Evolutionary conservation across 129 eudicot genomes (phyloP), one percentile per base, ranked within the genome.

Genomic region (Artemisia tridentata): DNA sequence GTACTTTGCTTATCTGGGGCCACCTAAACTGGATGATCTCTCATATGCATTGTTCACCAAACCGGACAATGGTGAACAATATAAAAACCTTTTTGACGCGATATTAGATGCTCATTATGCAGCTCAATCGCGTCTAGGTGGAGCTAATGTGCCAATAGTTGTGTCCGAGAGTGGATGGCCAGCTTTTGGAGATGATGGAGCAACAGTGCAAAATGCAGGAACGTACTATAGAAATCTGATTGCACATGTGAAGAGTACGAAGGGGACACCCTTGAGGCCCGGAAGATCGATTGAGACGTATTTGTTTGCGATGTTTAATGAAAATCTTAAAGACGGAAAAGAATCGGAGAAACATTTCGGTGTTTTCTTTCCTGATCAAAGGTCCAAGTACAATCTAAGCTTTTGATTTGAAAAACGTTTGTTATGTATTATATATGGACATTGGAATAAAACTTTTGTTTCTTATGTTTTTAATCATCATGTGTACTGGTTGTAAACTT

Each of bases 121-220:
- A 6, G 81, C 87, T 15, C 63, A 80, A 10, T 79, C 83, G 61
- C 83, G 83, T 66, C 78, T 77, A 2, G 85, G 88, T 3, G 88
- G 80, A 3, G 62, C 51, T 0, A 21, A 72, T 51, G 23, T 85
- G 50, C 67, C 73, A 3, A 78, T 91, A 7, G 89, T 85, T 9
- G 97, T 88, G 69, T 65, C 91, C 0, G 95, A 90, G 63, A 87
- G 72, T 2, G 95, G 95, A 12, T 91, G 95, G 97, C 95, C 89
- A 3, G 48, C 83, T 2, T 80, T 65, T 0, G 89, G 95, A 1
- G 88, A 83, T 6, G 11, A n/a, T 0, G 76, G 62, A 3, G 73
- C 96, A 1, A 73, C 61, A 3, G 3, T 57, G 0, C 64, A 55
- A 0, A 76, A 80, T 31, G 95, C 95, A 2, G 17, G 63, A 27